phyloP scores from a whole-genome alignment of 2,329 filamentous ascomycete species.

The Hypoxylon sp. region DNA sequence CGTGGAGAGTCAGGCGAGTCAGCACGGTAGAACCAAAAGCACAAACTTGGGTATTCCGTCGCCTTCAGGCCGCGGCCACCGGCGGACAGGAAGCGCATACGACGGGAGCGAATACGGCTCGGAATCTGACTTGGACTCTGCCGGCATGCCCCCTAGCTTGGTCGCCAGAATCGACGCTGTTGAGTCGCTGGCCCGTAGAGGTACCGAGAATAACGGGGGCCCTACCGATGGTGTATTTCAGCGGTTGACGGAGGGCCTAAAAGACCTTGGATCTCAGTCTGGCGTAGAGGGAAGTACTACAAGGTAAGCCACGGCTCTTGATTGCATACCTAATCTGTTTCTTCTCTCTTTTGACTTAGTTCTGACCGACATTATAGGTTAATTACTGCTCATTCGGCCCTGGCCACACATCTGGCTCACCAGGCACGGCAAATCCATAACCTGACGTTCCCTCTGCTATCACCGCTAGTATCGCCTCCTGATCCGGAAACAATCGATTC shows the following conservation, averaged over 20 bases:
- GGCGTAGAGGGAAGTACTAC: conserved; percentile 76
- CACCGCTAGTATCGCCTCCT: conserved; percentile 69
- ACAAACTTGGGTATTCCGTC: conserved; percentile 56
- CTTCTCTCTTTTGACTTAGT: neutral
- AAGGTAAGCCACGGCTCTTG: conserved; percentile 59
- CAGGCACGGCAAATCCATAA: conserved; percentile 80
- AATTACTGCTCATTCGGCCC: conserved; percentile 76
- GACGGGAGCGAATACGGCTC: conserved; percentile 79
- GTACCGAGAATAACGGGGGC: conserved; percentile 71
- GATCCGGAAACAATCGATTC: conserved; percentile 72
- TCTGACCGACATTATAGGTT: conserved; percentile 58
- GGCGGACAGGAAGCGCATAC: conserved; percentile 65
- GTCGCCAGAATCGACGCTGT: conserved; percentile 76
- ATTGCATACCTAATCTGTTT: neutral
- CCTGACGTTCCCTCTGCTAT: conserved; percentile 74
- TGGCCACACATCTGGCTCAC: conserved; percentile 77
- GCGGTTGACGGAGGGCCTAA: conserved; percentile 72
- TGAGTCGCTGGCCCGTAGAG: conserved; percentile 72
- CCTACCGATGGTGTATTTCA: conserved; percentile 71
- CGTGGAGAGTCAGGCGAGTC: conserved; percentile 46
- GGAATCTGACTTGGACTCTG: conserved; percentile 72
- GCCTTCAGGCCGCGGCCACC: conserved; percentile 54
- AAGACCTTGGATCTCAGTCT: conserved; percentile 76
- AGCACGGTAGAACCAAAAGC: conserved; percentile 46
- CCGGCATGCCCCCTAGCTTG: conserved; percentile 72